Base-by-base conservation (phyloP, 179 eudicot species). In the Sideroxylon spinosum region DNA sequence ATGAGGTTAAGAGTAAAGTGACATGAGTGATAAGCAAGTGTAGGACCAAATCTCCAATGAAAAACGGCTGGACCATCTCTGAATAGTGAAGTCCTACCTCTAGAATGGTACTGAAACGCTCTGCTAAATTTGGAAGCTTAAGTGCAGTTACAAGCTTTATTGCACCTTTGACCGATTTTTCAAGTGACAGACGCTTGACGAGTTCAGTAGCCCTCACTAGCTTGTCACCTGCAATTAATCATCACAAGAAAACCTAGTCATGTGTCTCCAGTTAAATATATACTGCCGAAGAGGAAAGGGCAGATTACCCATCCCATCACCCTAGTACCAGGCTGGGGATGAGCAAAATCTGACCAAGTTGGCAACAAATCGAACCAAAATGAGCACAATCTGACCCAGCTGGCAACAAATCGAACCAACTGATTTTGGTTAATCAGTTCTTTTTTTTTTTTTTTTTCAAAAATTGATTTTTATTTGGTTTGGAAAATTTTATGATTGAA, bases 171-270 rank as follows among this genome's bases (percentile, higher is more conserved):
- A 91, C 92, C 28, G 97, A 96, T 82, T 94, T 94, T 78, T 96
- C 99, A 65, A 96, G 71, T 60, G 96, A 82, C 50, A 96, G 88
- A 71, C 91, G 96, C 82, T 96, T 89, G 67, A 91, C 96, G 28
- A 96, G 97, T 79, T 96, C 99, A 13, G 91, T 91, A 75, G 99
- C 99, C 69, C 97, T 88, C 62, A 88, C 91, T 74, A 91, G 98
- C 85, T 94, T 96, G 84, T 96, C 98, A 81, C 98, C 99, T 96
- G 85, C 59, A 71, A 74, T 62, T 19, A 81, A 66, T 12, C 75
- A 78, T 68, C 75, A 68, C 28, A 69, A 70, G 23, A 16, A 71
- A 62, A 63, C 55, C 17, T 12, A 29, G 49, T 81, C 66, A 76
- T 22, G 16, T 56, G 19, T 76, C 17, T 1, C 65, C 44, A 46